Percentiles rank a stretch among this genome's conserved stretches.
Conservation (phyloP, 192 early-diverging fungal genomes). For the Entomortierella parvispora region DNA sequence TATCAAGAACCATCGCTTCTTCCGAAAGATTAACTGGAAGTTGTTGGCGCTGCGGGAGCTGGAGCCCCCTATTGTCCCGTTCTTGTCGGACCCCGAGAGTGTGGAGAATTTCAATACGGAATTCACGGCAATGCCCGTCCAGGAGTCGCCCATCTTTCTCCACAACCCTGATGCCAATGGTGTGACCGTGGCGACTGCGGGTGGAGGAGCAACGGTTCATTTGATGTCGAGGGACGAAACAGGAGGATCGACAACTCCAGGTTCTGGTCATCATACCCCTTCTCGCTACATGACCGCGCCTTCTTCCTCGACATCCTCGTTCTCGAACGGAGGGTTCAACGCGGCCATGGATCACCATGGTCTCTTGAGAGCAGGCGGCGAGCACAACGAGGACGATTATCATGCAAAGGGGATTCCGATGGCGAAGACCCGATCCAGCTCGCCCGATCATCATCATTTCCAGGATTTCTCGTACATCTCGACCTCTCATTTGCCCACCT, state of each 20-base stretch:
- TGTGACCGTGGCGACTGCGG: neutral
- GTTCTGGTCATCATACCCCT: constrained; percentile 35
- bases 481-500: constrained; percentile 31
- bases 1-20: constrained; percentile 76
- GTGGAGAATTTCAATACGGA: constrained; percentile 84
- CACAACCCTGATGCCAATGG: constrained; percentile 4
- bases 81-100: constrained; percentile 68
- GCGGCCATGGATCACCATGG: neutral
- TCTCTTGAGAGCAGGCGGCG: neutral
- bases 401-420: constrained; percentile 42
- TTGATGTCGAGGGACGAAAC: neutral
- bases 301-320: constrained; percentile 1
- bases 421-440: constrained; percentile 50
- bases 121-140: constrained; percentile 72
- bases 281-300: constrained; percentile 33
- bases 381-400: neutral
- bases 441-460: constrained; percentile 49
- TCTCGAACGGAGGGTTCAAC: neutral
- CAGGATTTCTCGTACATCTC: constrained; percentile 49
- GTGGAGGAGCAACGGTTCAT: neutral
- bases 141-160: constrained; percentile 59
- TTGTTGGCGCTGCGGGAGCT: constrained; percentile 60
- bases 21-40: constrained; percentile 81
- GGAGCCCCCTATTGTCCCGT: constrained; percentile 76
- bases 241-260: constrained; percentile 2